Percentiles rank a stretch among this genome's conserved stretches.
These are phyloP conservation scores for Diutina siamensis DNA, from an alignment of 1,139 yeast genomes.

Conservation along the genomic window DNA sequence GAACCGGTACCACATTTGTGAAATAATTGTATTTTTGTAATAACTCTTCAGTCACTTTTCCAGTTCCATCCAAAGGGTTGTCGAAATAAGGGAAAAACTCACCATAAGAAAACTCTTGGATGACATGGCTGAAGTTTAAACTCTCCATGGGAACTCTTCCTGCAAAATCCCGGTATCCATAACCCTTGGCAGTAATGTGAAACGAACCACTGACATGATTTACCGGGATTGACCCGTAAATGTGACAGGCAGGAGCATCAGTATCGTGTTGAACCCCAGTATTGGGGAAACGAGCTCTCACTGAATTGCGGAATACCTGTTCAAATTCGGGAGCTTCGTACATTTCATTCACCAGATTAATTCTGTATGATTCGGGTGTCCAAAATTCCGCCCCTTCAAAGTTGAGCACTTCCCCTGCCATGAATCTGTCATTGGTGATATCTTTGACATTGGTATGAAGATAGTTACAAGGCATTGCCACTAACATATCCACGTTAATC, in stretches of 20 bases:
- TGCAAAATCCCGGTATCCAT: conserved; percentile 40
- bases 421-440: conserved; percentile 58
- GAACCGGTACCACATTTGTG: conserved; percentile 76
- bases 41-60: conserved; percentile 36
- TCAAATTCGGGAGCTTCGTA: conserved; percentile 57
- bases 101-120: conserved; percentile 85
- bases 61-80: conserved; percentile 77
- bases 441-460: conserved; percentile 73
- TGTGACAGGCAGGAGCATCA: conserved; percentile 74
- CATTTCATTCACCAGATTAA: conserved; percentile 33
- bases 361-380: conserved; percentile 35
- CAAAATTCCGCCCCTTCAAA: conserved; percentile 51
- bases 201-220: conserved; percentile 80
- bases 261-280: conserved; percentile 29
- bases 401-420: conserved; percentile 66
- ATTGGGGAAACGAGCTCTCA: conserved; percentile 49
- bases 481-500: conserved; percentile 68
- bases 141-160: conserved; percentile 36
- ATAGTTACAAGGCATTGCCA: conserved; percentile 75
- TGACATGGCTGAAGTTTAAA: conserved; percentile 72
- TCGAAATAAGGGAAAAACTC: conserved; percentile 75
- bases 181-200: conserved; percentile 59
- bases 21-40: conserved; percentile 48
- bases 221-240: conserved; percentile 79
- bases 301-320: conserved; percentile 50